These are phyloP conservation scores for Amyloporia xantha DNA, from an alignment of 768 basidiomycete genomes.

Conservation along the genomic window DNA sequence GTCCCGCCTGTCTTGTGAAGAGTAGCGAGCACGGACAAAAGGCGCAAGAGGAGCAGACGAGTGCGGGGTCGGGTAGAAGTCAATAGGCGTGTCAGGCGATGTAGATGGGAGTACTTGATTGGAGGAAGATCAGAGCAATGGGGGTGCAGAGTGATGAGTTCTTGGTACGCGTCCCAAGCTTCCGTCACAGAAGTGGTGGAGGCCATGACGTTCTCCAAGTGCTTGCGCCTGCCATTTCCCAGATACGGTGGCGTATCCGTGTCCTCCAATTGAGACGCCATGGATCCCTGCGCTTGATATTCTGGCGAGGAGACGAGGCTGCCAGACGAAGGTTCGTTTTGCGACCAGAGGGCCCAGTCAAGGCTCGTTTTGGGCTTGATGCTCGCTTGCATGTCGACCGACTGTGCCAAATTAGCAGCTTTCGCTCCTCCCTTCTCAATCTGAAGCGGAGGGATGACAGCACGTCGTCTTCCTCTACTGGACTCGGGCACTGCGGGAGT, in stretches of 20 bases:
- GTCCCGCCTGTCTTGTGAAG: slow-evolving; percentile 49
- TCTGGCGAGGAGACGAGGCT: too few relatives aligned
- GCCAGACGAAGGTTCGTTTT: too few relatives aligned
- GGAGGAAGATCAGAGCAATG: background rate
- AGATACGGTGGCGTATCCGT: too few relatives aligned
- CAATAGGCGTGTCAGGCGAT: slow-evolving; percentile 5
- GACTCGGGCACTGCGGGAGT: too few relatives aligned
- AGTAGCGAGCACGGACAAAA: slow-evolving; percentile 60
- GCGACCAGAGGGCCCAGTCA: too few relatives aligned
- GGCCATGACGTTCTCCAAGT: slow-evolving; percentile 28
- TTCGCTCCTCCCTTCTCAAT: too few relatives aligned
- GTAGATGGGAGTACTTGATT: slow-evolving; percentile 1
- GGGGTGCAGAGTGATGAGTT: slow-evolving; percentile 20
- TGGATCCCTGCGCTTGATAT: too few relatives aligned
- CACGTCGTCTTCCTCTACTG: background rate
- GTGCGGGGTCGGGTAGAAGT: slow-evolving; percentile 37
- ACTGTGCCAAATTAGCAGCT: too few relatives aligned
- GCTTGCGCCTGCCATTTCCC: background rate
- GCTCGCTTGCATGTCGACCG: too few relatives aligned
- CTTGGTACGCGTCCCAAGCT: slow-evolving; percentile 40
- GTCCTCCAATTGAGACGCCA: too few relatives aligned
- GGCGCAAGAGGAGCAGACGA: slow-evolving; percentile 51
- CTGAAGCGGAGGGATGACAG: background rate
- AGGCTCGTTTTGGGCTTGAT: too few relatives aligned
- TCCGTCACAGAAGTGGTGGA: slow-evolving; percentile 25